Evolutionary conservation across 2,329 filamentous ascomycete genomes (phyloP), one percentile per base, ranked within the genome.

Genomic region (Penicillium sp.): DNA sequence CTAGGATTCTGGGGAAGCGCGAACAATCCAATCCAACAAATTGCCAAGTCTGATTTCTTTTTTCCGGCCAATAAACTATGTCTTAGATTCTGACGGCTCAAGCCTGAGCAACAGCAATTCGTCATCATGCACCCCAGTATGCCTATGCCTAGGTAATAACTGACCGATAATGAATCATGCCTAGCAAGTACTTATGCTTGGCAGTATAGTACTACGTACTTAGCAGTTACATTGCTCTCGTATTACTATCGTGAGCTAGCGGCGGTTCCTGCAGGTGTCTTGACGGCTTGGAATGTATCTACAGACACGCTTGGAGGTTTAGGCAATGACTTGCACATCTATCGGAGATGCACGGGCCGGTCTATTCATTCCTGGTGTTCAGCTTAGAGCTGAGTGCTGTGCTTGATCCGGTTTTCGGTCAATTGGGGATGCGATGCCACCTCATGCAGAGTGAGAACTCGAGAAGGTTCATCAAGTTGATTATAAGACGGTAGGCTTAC

Each of bases 181-280:
- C 26, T 33, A 33, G 5, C 12, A 33, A 33, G 28, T 33, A 11
- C 11, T 33, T 9, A 35, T 14, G 30, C 30, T 3, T 35, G 5
- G 26, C 26, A 28, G 26, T 35, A 35, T 14, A 35, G 30, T 35
- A n/a, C n/a, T n/a, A n/a, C n/a, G n/a, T n/a, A n/a, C 3, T 3
- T 35, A 16, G 30, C 5, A 35, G 14, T 35, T 7, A 35, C 14
- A 14, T 35, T 33, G 3, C 9, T 28, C 51, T 35, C 51, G 26
- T 24, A 20, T n/a, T n/a, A n/a, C n/a, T n/a, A n/a, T 26, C 14
- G 12, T 14, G n/a, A 38, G 20, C 30, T 55, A 30, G 45, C 33
- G 26, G 42, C 51, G 23, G 52, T 55, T 55, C 52, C 52, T 55
- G 52, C 52, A 55, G 45, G 23, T 47, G 18, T 24, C 18, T 28